phyloP scores from a whole-genome alignment of 225 moss, liverwort and hornwort genomes.

The Sphagnum tenellum region DNA sequence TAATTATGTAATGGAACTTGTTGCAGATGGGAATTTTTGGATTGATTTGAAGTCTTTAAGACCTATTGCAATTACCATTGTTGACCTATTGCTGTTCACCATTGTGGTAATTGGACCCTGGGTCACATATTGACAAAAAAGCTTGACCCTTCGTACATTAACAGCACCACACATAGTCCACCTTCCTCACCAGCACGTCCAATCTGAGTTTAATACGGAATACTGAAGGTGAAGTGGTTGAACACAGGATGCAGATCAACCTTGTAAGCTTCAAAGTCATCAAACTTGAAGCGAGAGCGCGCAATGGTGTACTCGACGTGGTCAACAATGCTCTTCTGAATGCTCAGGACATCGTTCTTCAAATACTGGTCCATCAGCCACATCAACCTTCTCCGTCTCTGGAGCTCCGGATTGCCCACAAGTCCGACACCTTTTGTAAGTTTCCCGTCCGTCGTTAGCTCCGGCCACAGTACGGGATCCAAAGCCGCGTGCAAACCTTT shows the following conservation, averaged over 20 bases:
- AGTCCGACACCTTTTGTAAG: slow-evolving; percentile 17
- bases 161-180: no score
- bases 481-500: slow-evolving; percentile 45
- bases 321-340: slow-evolving; percentile 85
- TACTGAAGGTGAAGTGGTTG: no score
- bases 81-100: no score
- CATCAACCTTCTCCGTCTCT: slow-evolving; percentile 58
- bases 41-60: no score
- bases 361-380: slow-evolving; percentile 85
- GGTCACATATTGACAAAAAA: no score
- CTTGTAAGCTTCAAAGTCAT: slow-evolving; percentile 96
- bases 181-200: no score
- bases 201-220: no score
- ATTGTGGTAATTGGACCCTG: no score
- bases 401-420: slow-evolving; percentile 22
- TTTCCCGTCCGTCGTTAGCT: slow-evolving; percentile 31
- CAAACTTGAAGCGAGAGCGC: slow-evolving; percentile 87
- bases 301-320: slow-evolving; percentile 95
- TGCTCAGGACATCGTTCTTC: slow-evolving; percentile 77
- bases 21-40: no score
- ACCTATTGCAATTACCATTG: no score
- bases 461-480: slow-evolving; percentile 34
- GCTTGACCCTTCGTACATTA: no score
- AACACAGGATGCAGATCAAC: slow-evolving; percentile 10
- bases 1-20: no score